These are phyloP conservation scores for Cephaloascus albidus DNA, from an alignment of 805 yeast species.

Conservation along the genomic window DNA sequence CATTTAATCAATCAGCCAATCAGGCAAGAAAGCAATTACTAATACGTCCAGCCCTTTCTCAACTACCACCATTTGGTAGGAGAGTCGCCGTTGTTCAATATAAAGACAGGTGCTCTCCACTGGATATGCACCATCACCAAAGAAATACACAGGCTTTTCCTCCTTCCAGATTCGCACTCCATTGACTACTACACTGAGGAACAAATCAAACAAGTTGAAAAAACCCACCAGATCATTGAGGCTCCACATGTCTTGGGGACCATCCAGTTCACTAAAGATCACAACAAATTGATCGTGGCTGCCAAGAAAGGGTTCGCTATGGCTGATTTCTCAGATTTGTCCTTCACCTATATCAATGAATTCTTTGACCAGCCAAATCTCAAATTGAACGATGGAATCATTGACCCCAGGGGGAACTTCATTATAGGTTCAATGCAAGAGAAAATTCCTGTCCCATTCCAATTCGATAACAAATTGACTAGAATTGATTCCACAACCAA, in stretches of 20 bases:
- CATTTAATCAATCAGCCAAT: background rate
- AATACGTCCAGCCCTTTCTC: background rate
- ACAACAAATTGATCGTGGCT: background rate
- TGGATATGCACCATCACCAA: background rate
- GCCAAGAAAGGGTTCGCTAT: background rate
- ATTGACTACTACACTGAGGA: conserved; percentile 4
- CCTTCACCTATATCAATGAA: background rate
- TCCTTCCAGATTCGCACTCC: background rate
- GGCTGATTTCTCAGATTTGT: background rate
- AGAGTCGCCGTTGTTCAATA: background rate
- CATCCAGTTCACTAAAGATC: background rate
- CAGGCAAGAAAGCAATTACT: background rate
- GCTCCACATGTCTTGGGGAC: background rate
- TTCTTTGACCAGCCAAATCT: background rate
- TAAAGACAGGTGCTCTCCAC: background rate
- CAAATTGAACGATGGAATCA: background rate
- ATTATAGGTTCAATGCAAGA: background rate
- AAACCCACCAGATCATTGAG: background rate
- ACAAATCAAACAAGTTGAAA: conserved; percentile 12
- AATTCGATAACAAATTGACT: background rate
- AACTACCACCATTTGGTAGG: background rate
- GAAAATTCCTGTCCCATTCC: background rate
- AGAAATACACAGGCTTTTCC: background rate
- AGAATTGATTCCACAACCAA: background rate
- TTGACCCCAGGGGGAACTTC: background rate